phyloP scores from a whole-genome alignment of 1,284 basidiomycete species.

The Malassezia yamatoensis region DNA sequence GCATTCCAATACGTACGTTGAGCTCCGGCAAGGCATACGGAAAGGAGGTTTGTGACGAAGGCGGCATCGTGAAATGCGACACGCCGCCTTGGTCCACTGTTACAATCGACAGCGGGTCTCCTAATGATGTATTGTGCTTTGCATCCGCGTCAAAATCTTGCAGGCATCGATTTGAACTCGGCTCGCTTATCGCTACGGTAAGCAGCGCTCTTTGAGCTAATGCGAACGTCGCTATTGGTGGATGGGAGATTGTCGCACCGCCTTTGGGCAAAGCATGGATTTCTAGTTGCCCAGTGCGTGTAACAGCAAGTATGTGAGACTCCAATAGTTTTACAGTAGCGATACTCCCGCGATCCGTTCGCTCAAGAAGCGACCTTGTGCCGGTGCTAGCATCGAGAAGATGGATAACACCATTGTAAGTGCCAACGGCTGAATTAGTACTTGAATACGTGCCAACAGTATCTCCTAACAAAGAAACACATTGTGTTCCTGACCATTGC shows the following conservation, averaged over 20 bases:
- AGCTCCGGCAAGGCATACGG: constrained; percentile 2
- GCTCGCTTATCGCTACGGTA: constrained; percentile 13
- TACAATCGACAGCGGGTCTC: constrained; percentile 1
- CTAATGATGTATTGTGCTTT: neutral
- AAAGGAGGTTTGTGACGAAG: neutral
- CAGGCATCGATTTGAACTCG: neutral
- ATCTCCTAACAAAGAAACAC: constrained; percentile 14
- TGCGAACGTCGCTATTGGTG: neutral
- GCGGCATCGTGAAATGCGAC: constrained; percentile 7
- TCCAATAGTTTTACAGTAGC: constrained; percentile 15
- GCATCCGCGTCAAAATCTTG: neutral
- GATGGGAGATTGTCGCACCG: neutral
- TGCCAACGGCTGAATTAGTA: constrained; percentile 17
- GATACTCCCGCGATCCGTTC: constrained; percentile 10
- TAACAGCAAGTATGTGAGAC: constrained; percentile 10
- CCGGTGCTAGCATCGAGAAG: constrained; percentile 18
- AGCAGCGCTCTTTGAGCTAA: constrained; percentile 14
- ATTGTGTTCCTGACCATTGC: constrained; percentile 22
- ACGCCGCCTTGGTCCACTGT: constrained; percentile 12
- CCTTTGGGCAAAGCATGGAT: constrained; percentile 5
- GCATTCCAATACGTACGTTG: neutral
- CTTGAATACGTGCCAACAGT: constrained; percentile 5
- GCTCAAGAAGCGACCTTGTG: constrained; percentile 10
- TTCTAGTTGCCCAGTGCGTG: constrained; percentile 11
- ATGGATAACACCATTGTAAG: constrained; percentile 17